Conservation (phyloP, 305 asterid genomes). For the Withania somnifera region DNA sequence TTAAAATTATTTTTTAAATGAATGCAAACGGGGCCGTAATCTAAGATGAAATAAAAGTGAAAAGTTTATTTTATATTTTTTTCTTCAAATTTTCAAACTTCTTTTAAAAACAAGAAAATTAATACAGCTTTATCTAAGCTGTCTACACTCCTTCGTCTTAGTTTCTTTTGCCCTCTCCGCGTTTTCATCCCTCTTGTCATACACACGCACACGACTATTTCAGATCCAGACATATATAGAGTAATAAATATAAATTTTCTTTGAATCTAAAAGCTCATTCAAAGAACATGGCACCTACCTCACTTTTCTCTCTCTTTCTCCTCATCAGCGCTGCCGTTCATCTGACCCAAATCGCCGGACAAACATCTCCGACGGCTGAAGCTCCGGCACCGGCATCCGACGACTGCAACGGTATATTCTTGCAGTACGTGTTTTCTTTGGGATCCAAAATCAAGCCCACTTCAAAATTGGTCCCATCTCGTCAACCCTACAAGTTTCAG, state of each 20-base stretch:
- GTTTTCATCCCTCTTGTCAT: neutral
- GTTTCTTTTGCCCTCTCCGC: neutral
- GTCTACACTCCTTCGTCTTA: neutral
- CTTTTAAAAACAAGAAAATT: neutral
- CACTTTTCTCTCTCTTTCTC: neutral
- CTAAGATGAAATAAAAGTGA: neutral
- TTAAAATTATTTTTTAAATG: too few relatives aligned
- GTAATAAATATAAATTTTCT: neutral
- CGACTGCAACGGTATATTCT: constrained; percentile 65
- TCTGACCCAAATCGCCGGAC: neutral
- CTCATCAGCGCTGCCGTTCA: neutral
- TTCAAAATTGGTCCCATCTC: constrained; percentile 12
- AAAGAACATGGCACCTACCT: constrained; percentile 5
- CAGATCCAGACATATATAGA: neutral
- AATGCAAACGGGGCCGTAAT: too few relatives aligned
- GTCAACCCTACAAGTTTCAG: constrained; percentile 67
- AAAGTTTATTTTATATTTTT: too few relatives aligned
- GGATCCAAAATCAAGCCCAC: constrained; percentile 50
- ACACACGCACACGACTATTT: neutral
- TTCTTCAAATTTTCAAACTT: neutral
- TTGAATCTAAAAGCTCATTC: neutral
- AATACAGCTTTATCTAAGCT: constrained; percentile 3
- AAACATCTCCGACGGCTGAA: neutral
- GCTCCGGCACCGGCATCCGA: constrained; percentile 54
- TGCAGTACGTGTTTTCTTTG: constrained; percentile 38